Evolutionary conservation across 2,329 filamentous ascomycete genomes (phyloP).

Genomic region (Fusarium chuoi): DNA sequence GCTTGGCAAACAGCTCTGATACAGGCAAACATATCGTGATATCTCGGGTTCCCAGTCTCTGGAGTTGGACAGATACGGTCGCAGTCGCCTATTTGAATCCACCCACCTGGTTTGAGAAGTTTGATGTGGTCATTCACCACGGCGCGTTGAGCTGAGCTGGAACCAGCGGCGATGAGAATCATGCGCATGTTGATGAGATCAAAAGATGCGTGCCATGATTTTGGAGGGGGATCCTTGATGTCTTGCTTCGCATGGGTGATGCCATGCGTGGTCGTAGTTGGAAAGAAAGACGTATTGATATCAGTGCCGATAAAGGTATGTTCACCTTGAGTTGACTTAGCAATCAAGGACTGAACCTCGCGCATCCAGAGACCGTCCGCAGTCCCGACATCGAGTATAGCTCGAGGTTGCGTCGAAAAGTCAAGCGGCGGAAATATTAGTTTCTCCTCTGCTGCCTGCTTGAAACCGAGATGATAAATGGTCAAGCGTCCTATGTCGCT

Average conservation of each 20-base stretch:
- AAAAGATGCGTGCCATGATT: not conserved
- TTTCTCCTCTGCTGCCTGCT: not conserved
- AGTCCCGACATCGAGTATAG: not conserved
- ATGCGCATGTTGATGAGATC: conserved; percentile 15
- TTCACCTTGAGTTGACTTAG: not conserved
- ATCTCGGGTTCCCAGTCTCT: not conserved
- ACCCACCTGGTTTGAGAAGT: conserved; percentile 10
- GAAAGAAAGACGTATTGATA: conserved; percentile 11
- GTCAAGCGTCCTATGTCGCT: conserved; percentile 9
- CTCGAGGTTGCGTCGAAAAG: not conserved
- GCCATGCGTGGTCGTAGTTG: accelerated
- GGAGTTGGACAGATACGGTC: conserved; percentile 9
- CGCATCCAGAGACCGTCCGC: conserved; percentile 18
- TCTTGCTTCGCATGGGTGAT: not conserved
- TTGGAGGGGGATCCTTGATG: not conserved
- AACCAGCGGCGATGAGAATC: conserved; percentile 14
- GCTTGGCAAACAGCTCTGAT: conserved; percentile 3
- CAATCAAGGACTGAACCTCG: not conserved
- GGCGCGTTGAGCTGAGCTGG: not conserved
- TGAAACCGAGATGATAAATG: conserved; percentile 8
- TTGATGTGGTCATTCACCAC: not conserved
- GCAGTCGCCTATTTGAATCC: conserved; percentile 13
- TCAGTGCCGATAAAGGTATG: conserved; percentile 5
- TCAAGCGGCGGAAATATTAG: not conserved
- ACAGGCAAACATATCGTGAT: conserved; percentile 4